Conservation (phyloP, 495 filamentous ascomycete genomes). For the Thermochaetoides thermophila region DNA sequence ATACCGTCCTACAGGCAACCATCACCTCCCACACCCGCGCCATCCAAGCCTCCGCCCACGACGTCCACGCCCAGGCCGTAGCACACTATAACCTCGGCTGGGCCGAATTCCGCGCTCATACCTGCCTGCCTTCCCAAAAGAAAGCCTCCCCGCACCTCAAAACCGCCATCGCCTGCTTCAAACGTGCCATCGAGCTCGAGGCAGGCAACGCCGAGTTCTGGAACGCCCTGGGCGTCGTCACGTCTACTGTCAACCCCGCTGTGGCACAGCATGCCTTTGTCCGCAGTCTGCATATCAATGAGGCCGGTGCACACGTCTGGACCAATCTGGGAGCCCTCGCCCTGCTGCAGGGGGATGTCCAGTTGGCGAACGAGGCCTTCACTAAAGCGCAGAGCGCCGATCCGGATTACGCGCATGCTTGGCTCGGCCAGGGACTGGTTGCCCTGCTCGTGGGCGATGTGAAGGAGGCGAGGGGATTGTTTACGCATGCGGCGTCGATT, state of each 20-base stretch:
- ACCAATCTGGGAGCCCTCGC: constrained; percentile 82
- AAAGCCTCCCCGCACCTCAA: constrained; percentile 52
- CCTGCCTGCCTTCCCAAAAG: constrained; percentile 38
- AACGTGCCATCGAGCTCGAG: constrained; percentile 88
- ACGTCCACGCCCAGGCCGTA: constrained; percentile 83
- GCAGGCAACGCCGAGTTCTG: constrained; percentile 94
- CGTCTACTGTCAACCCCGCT: constrained; percentile 65
- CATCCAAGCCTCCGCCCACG: constrained; percentile 54
- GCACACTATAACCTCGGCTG: constrained; percentile 95
- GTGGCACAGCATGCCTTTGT: constrained; percentile 91
- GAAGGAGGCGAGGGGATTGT: constrained; percentile 65
- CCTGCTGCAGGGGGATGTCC: constrained; percentile 63
- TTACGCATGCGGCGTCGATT: constrained; percentile 94
- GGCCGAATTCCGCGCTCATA: constrained; percentile 73
- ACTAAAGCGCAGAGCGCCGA: constrained; percentile 83
- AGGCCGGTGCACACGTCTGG: constrained; percentile 69
- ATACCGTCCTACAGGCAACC: constrained; percentile 42
- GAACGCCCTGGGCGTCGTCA: constrained; percentile 88
- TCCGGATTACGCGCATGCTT: constrained; percentile 81
- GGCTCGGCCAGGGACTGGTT: constrained; percentile 84
- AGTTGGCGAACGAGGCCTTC: constrained; percentile 78
- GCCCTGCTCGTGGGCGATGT: constrained; percentile 57
- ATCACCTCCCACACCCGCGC: constrained; percentile 82
- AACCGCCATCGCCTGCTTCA: constrained; percentile 83
- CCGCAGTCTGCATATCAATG: constrained; percentile 85